Evolutionary conservation across 1,284 basidiomycete species (phyloP).

Genomic region (Porphyrellus sp.): DNA sequence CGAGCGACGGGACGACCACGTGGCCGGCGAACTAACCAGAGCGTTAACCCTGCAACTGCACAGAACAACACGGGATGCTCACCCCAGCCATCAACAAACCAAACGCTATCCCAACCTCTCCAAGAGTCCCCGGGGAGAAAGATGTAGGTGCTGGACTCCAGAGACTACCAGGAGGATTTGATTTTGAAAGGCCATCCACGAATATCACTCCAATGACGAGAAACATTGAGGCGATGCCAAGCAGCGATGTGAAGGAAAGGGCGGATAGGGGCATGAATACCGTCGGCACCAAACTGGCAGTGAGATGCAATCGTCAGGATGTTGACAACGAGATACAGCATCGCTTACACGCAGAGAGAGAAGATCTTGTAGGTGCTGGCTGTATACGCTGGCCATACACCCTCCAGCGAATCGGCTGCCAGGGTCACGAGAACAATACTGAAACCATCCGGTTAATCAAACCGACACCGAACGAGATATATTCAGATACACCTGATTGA

Average conservation of each 20-base stretch:
- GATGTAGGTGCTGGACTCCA: constrained; percentile 73
- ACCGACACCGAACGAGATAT: background rate
- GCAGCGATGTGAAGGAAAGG: constrained; percentile 81
- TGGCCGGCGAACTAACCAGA: constrained; percentile 79
- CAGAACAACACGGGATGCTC: constrained; percentile 30
- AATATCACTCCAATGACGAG: constrained; percentile 79
- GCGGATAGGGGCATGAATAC: constrained; percentile 81
- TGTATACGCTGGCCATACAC: constrained; percentile 65
- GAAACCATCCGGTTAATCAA: constrained; percentile 2
- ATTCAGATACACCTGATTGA: constrained; percentile 57
- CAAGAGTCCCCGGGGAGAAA: constrained; percentile 52
- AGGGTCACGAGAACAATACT: constrained; percentile 85
- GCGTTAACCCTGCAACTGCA: background rate
- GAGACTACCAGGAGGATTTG: constrained; percentile 76
- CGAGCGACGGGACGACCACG: constrained; percentile 87
- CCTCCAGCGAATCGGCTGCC: constrained; percentile 81
- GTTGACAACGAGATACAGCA: background rate
- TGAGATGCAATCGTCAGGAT: background rate
- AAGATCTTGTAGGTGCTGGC: constrained; percentile 73
- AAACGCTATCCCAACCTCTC: constrained; percentile 72
- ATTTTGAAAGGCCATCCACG: constrained; percentile 81
- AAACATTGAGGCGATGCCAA: constrained; percentile 80
- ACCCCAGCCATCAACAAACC: constrained; percentile 94
- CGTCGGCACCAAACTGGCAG: constrained; percentile 69
- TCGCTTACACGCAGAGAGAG: constrained; percentile 66